Evolutionary conservation across 495 filamentous ascomycete genomes (phyloP).

Genomic region (Pseudevernia furfuracea): DNA sequence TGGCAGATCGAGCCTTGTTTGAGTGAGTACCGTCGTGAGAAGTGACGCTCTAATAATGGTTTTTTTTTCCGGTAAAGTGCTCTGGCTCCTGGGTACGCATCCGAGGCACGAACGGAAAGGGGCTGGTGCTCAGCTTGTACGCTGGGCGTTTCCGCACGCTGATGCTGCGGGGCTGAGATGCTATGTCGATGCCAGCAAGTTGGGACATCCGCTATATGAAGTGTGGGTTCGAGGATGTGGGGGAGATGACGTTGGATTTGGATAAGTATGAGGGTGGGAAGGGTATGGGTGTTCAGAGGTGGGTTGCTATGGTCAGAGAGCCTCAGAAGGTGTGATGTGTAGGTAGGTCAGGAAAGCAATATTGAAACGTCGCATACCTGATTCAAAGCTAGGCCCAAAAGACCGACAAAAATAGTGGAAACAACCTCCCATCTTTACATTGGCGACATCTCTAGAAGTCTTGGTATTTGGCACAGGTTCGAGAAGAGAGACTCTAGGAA

Average conservation of each 20-base stretch:
- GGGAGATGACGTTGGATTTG: conserved; percentile 11
- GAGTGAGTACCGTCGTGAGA: too few relatives aligned
- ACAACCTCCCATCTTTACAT: too few relatives aligned
- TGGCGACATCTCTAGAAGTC: too few relatives aligned
- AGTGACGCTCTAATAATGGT: too few relatives aligned
- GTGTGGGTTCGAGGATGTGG: conserved; percentile 16
- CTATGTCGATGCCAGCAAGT: conserved; percentile 11
- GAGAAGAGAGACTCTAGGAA: too few relatives aligned
- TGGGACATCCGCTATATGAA: conserved; percentile 10
- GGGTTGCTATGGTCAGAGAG: conserved; percentile 16
- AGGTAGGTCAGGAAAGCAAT: neutral
- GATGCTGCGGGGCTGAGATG: conserved; percentile 10
- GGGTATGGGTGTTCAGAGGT: conserved; percentile 8
- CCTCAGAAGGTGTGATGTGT: neutral
- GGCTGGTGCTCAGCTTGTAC: neutral
- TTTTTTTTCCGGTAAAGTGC: too few relatives aligned
- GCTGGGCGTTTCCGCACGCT: conserved; percentile 10
- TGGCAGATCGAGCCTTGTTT: too few relatives aligned
- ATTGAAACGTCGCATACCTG: neutral
- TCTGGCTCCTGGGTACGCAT: conserved; percentile 15
- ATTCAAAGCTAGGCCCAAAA: too few relatives aligned
- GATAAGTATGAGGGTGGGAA: conserved; percentile 3
- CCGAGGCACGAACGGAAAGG: conserved; percentile 18
- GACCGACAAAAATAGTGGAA: too few relatives aligned
- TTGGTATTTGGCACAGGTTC: too few relatives aligned